Base-by-base conservation (phyloP, 352 stramenopile genomes). In the Phytophthora citricola region DNA sequence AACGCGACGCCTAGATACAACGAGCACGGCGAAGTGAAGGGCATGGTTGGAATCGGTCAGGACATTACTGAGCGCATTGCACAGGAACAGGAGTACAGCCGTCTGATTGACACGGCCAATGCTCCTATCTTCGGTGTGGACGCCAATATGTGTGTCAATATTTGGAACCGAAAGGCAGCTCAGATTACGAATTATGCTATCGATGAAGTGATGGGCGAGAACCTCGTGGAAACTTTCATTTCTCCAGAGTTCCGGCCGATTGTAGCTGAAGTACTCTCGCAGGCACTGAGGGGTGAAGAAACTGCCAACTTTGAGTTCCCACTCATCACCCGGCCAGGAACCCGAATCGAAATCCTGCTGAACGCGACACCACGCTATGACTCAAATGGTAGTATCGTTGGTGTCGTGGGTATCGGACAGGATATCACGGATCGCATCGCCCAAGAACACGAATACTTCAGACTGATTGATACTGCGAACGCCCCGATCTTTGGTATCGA, bases 261-360 rank as follows among this genome's bases (percentile, higher is more conserved):
- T 41, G 87, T 95, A 17, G 83, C 83, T n/a, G 81, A 89, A 46
- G 85, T 95, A 12, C 55, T 95, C 10, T 84, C 83, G 2, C 85
- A 92, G 53, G 87, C 85, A 5, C 65, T 95, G 15, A 75, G 78
- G 41, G 87, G 87, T n/a, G 79, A 79, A 11, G 76, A 95, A 62
- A 92, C 87, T 0, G 87, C 87, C 3, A 95, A 95, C 72, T 98
- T 98, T 60, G 92, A 97, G 60, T 95, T 95, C 68, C 79, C 88
- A 43, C 58, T 96, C 12, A 93, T 95, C 46, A 95, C 87, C 0
- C 88, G 88, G 32, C 81, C 82, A 5, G 73, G 79, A 49, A 71
- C 79, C 47, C 49, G 79, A 81, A 79, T 88, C 46, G 60, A 86
- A 62, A 84, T 72, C 54, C 85, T 78, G 36, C 39, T 72, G 15